Conservation (phyloP, 202 grass and related monocot species). For the Panicum hallii region DNA sequence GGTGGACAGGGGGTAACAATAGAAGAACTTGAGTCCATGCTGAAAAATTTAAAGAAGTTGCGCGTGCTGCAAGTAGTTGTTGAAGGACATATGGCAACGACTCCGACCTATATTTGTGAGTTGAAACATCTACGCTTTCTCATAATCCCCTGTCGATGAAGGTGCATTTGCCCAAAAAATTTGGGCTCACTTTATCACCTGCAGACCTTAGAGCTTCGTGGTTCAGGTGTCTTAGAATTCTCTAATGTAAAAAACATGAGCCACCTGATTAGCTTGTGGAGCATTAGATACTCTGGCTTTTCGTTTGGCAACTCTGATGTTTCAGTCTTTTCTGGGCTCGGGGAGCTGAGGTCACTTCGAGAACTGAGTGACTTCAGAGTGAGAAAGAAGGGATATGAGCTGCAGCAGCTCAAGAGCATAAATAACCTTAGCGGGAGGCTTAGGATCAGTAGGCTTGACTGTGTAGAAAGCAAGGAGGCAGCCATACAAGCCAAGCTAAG, state of each 20-base stretch:
- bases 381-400: slow-evolving; percentile 41
- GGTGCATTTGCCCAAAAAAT: not conserved
- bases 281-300: slow-evolving; percentile 6
- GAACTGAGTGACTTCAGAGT: slow-evolving; percentile 38
- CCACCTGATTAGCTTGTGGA: slow-evolving; percentile 27
- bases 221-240: not conserved
- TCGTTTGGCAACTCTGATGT: not conserved
- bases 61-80: slow-evolving; percentile 1
- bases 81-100: not conserved
- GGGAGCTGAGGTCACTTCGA: slow-evolving; percentile 30
- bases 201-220: not conserved
- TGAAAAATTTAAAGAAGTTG: slow-evolving; percentile 29
- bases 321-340: slow-evolving; percentile 1
- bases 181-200: slow-evolving; percentile 29
- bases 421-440: slow-evolving; percentile 42
- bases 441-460: slow-evolving; percentile 46
- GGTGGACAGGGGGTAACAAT: not conserved
- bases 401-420: slow-evolving; percentile 46
- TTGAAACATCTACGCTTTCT: slow-evolving; percentile 51
- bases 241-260: not conserved
- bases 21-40: slow-evolving; percentile 6
- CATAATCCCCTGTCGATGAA: not conserved
- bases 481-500: slow-evolving; percentile 20
- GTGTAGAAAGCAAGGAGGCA: slow-evolving; percentile 42
- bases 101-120: slow-evolving; percentile 21